Conservation (phyloP, 192 early-diverging fungal species). For the Gamsiella multidivaricata region DNA sequence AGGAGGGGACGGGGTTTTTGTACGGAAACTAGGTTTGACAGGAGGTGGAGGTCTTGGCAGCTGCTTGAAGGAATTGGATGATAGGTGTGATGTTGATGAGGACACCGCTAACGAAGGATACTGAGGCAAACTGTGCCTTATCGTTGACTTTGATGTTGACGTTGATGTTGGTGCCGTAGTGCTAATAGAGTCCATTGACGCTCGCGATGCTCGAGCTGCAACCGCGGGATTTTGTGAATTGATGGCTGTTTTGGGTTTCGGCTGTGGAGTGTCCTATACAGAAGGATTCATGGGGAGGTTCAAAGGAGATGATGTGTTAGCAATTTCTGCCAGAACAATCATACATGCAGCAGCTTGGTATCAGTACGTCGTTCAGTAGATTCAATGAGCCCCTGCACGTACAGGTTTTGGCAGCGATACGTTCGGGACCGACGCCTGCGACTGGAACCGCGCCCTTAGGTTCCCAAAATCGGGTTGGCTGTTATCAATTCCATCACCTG, state of each 20-base stretch:
- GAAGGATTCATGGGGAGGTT: not conserved
- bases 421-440: conserved; percentile 25
- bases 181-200: conserved; percentile 29
- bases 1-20: conserved; percentile 39
- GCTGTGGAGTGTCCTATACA: conserved; percentile 21
- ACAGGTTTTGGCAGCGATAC: conserved; percentile 19
- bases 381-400: no score
- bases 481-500: conserved; percentile 30
- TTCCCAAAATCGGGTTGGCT: conserved; percentile 44
- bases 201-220: not conserved
- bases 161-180: conserved; percentile 1
- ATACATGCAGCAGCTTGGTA: no score
- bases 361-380: no score
- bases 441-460: conserved; percentile 49
- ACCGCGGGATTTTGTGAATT: conserved; percentile 17
- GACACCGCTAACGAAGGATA: not conserved
- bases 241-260: conserved; percentile 23
- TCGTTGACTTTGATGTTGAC: no score
- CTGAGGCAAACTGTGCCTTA: conserved; percentile 7
- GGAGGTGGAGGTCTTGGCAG: conserved; percentile 13
- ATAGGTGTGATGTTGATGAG: conserved; percentile 2
- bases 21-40: not conserved
- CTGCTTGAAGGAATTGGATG: conserved; percentile 9
- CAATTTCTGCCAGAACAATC: no score
- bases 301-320: not conserved